Conservation (phyloP, 371 early-diverging fungal species). For the Mortierella sp. region DNA sequence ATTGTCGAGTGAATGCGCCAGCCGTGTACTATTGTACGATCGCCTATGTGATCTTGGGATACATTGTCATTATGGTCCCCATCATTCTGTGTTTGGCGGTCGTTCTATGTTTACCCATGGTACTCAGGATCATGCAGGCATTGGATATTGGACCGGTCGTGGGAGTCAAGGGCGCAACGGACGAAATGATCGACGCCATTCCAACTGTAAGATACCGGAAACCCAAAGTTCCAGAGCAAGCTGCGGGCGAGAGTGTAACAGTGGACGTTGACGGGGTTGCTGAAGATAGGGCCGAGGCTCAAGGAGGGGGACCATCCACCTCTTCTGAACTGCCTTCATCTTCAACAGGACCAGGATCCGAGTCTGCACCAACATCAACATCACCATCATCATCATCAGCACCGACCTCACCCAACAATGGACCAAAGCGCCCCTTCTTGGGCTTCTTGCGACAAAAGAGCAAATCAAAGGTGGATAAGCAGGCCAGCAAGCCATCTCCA, state of each 20-base stretch:
- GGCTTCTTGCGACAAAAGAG: conserved; percentile 20
- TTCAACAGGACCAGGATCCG: no score
- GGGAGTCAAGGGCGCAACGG: conserved; percentile 70
- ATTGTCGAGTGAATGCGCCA: conserved; percentile 64
- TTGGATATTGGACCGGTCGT: conserved; percentile 62
- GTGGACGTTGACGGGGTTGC: no score
- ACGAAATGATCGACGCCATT: conserved; percentile 66
- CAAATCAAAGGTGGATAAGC: background rate
- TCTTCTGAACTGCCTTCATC: no score
- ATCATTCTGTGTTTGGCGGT: conserved; percentile 70
- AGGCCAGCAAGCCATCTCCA: background rate
- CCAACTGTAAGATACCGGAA: conserved; percentile 57
- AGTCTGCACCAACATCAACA: background rate
- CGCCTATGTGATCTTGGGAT: conserved; percentile 71
- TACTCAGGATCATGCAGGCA: conserved; percentile 63
- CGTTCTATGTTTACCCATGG: conserved; percentile 74
- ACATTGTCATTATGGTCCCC: conserved; percentile 73
- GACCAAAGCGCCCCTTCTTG: conserved; percentile 17
- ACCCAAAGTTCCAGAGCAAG: conserved; percentile 1
- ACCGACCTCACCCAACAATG: conserved; percentile 1
- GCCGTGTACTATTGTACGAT: conserved; percentile 70
- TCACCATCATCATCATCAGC: background rate
- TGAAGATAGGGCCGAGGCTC: no score
- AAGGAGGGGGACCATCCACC: no score
- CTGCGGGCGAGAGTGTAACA: background rate